These are phyloP conservation scores for Solanum dulcamara DNA, from an alignment of 257 asterid species.

Conservation along the genomic window DNA sequence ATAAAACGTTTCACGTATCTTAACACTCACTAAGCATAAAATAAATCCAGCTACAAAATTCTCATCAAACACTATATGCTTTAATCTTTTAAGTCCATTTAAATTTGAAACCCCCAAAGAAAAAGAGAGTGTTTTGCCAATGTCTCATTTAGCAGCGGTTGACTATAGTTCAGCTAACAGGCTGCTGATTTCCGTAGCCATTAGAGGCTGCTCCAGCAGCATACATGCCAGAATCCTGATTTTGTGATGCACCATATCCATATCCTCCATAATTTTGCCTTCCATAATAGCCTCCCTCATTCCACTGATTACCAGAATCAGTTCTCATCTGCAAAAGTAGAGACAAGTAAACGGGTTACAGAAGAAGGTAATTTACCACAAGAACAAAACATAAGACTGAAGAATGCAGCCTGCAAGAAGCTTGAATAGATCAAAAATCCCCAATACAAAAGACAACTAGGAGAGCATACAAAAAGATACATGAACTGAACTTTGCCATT, in stretches of 20 bases:
- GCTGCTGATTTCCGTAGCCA: constrained; percentile 62
- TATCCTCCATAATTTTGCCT: constrained; percentile 71
- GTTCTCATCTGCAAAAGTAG: constrained; percentile 39
- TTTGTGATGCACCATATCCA: constrained; percentile 31
- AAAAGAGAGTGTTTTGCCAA: constrained; percentile 7
- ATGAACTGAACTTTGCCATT: not conserved
- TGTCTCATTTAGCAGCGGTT: constrained; percentile 5
- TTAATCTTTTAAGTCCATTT: constrained; percentile 1
- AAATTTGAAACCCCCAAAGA: constrained; percentile 22
- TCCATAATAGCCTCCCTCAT: constrained; percentile 44
- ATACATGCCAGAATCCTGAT: constrained; percentile 21
- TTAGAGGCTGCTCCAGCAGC: constrained; percentile 42
- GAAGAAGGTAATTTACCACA: not conserved
- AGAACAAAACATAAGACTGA: not conserved
- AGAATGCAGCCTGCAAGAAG: not conserved
- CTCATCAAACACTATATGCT: constrained; percentile 1
- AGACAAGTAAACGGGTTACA: not conserved
- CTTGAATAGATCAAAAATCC: not conserved
- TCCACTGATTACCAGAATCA: constrained; percentile 51
- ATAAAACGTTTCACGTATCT: not conserved
- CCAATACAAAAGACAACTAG: not conserved
- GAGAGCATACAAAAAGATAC: not conserved
- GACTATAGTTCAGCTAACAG: constrained; percentile 39
- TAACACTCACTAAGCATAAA: not conserved
- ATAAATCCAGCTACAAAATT: constrained; percentile 1